Percentiles rank a stretch among this genome's conserved stretches.
These are phyloP conservation scores for Trypanosomatidae sp. DNA, from an alignment of 208 protist genomes.

Conservation along the genomic window DNA sequence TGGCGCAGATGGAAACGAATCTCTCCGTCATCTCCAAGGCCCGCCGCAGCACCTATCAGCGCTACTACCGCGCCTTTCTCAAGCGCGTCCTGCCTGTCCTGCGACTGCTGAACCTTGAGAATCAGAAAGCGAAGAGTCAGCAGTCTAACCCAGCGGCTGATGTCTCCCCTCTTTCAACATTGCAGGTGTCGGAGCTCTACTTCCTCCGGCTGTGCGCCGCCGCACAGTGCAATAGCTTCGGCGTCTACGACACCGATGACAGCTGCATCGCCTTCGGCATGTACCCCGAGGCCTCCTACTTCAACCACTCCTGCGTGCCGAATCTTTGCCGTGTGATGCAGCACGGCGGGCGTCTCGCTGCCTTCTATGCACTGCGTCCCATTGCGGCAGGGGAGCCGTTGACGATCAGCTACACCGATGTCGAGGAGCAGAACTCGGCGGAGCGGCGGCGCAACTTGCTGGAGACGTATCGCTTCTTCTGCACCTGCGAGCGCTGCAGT, in stretches of 20 bases:
- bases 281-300: slow-evolving; percentile 71
- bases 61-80: slow-evolving; percentile 57
- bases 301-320: slow-evolving; percentile 75
- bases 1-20: slow-evolving; percentile 60
- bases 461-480: slow-evolving; percentile 68
- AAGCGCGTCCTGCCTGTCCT: slow-evolving; percentile 47
- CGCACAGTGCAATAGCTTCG: slow-evolving; percentile 70
- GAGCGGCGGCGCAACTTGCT: slow-evolving; percentile 65
- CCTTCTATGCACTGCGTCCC: slow-evolving; percentile 67
- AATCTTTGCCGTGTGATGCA: slow-evolving; percentile 77
- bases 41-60: slow-evolving; percentile 34
- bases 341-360: slow-evolving; percentile 34
- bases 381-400: slow-evolving; percentile 44
- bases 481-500: slow-evolving; percentile 38
- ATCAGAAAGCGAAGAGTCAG: neutral
- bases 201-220: slow-evolving; percentile 60
- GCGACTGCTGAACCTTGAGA: slow-evolving; percentile 2
- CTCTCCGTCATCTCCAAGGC: slow-evolving; percentile 62
- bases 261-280: slow-evolving; percentile 52
- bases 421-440: slow-evolving; percentile 53
- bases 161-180: too few species aligned
- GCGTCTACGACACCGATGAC: slow-evolving; percentile 45
- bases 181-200: slow-evolving; percentile 26
- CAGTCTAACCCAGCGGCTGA: neutral
- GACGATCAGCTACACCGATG: slow-evolving; percentile 79